Conservation (phyloP, 106 monocot genomes). For the Alisma plantagoaquatica region DNA sequence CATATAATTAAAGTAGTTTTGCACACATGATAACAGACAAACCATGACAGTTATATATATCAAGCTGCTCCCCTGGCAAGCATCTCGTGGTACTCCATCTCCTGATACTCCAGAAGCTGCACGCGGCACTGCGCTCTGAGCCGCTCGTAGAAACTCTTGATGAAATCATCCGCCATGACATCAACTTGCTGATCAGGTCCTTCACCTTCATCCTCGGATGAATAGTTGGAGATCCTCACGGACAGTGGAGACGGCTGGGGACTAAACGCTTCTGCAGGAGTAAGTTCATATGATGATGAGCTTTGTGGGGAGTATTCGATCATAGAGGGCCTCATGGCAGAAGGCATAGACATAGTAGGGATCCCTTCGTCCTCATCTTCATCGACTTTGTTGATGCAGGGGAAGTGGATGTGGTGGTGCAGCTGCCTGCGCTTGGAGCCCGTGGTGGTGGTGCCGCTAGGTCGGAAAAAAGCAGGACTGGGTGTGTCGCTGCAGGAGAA, state of each 20-base stretch:
- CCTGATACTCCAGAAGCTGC: slow-evolving; percentile 23
- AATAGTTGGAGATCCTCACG: slow-evolving; percentile 22
- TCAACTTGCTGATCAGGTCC: slow-evolving; percentile 14
- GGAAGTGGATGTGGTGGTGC: slow-evolving; percentile 39
- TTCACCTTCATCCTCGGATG: slow-evolving; percentile 19
- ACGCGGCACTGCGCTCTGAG: slow-evolving; percentile 30
- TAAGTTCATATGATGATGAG: slow-evolving; percentile 3
- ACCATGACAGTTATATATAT: too few species aligned
- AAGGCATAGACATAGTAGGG: background rate
- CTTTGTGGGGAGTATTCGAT: slow-evolving; percentile 21
- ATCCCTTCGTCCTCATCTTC: background rate
- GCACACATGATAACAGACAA: too few species aligned
- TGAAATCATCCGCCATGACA: slow-evolving; percentile 43
- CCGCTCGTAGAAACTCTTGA: slow-evolving; percentile 45
- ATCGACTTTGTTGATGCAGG: slow-evolving; percentile 18
- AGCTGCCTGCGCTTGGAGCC: too few species aligned
- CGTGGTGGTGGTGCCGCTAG: background rate
- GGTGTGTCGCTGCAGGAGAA: slow-evolving; percentile 65
- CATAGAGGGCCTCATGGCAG: too few species aligned
- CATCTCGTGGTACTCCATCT: slow-evolving; percentile 24
- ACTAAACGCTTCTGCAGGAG: slow-evolving; percentile 1
- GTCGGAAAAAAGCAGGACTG: slow-evolving; percentile 14
- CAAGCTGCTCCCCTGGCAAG: slow-evolving; percentile 12
- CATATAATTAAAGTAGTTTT: too few species aligned
- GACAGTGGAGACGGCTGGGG: slow-evolving; percentile 4